Evolutionary conservation across 305 asterid genomes (phyloP), one percentile per base, ranked within the genome.

Genomic region (Plantago coronopus): DNA sequence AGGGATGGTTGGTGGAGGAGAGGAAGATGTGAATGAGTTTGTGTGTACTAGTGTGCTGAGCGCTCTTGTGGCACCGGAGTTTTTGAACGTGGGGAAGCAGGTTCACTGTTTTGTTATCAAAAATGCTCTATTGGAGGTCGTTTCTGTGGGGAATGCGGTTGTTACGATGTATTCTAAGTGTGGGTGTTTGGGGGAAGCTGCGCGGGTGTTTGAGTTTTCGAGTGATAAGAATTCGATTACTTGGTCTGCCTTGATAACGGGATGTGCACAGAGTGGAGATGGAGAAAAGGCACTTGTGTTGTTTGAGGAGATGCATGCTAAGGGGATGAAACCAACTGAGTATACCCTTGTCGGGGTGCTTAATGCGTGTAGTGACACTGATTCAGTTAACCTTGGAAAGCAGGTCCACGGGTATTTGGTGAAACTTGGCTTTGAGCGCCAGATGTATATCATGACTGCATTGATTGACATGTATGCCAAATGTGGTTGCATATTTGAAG

Each of bases 391-490:
- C 4, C 54, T 78, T 25, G 98, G 98, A 62, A 84, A 75, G 61
- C 95, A 81, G 65, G 81, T 77, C 58, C 98, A 91, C 51, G 79
- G 86, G 0, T 81, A 78, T 71, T 69, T 86, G 60, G 43, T 83
- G 61, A 91, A 83, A 70, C 45, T 70, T 19, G 98, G 96, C 3
- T 88, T 81, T 27, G 88, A 83, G 76, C 64, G 79, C 51, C 96
- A 88, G 65, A 81, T 88, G 65, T 91, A 81, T 63, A 79, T 91
- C 50, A 71, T 70, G 76, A 88, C 98, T 21, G 94, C 96, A 5
- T 70, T 91, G 78, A 79, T 86, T 62, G 95, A 91, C 69, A 91
- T 91, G 98, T 91, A 91, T 63, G 93, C 98, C 19, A 91, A 88
- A 72, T 88, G 95, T 63, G 90, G 95, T 53, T 66, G 67, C 31